These are phyloP conservation scores for Cardamine chenopodiifolia DNA, from an alignment of 345 rosid genomes.

Conservation along the genomic window DNA sequence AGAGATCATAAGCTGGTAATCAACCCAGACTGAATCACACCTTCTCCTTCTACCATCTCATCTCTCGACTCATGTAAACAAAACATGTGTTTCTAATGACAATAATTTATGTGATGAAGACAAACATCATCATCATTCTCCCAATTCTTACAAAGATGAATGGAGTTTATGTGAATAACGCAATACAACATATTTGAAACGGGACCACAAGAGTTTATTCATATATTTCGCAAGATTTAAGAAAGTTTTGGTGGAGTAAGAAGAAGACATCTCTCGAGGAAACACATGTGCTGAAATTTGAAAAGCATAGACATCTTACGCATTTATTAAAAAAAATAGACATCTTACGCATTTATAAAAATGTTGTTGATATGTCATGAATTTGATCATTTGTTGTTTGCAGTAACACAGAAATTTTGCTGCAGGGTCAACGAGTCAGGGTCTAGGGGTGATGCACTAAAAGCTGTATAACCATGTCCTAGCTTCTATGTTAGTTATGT, in stretches of 20 bases:
- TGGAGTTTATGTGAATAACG: not conserved
- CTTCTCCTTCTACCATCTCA: constrained; percentile 40
- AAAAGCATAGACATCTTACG: not conserved
- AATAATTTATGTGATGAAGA: not conserved
- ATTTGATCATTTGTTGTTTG: not conserved
- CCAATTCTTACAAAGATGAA: not conserved
- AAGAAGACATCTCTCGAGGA: too few relatives aligned
- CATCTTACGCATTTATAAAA: not conserved
- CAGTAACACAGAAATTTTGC: not conserved
- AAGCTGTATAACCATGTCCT: not conserved
- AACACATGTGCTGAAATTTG: too few relatives aligned
- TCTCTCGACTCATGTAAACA: too few relatives aligned
- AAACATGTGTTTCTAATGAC: too few relatives aligned
- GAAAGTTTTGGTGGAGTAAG: too few relatives aligned
- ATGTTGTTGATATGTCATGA: not conserved
- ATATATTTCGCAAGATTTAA: too few relatives aligned
- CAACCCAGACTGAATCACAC: constrained; percentile 55
- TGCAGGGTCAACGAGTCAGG: not conserved
- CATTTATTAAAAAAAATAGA: too few relatives aligned
- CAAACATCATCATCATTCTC: not conserved
- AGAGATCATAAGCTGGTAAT: constrained; percentile 48
- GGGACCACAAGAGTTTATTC: too few relatives aligned
- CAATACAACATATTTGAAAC: not conserved
- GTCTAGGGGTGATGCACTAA: not conserved
- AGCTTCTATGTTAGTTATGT: not conserved